These are phyloP conservation scores for Candida hungchunana DNA, from an alignment of 805 yeast species.

Conservation along the genomic window DNA sequence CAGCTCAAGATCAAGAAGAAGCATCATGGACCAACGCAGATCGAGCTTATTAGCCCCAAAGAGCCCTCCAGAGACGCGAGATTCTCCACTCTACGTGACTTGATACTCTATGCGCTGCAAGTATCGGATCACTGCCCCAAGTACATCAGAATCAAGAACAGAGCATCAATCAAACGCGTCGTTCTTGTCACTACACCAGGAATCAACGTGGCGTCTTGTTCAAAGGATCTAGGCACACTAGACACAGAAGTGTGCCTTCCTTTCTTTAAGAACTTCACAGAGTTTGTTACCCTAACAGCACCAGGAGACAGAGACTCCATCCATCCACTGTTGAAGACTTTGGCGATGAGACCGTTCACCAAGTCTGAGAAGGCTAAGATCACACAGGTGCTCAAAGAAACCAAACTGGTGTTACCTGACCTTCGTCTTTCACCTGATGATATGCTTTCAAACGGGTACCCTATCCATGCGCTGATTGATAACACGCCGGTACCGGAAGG, in stretches of 20 bases:
- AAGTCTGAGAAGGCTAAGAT: conserved; percentile 49
- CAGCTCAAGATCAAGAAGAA: conserved; percentile 23
- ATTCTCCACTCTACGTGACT: conserved; percentile 19
- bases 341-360: conserved; percentile 53
- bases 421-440: conserved; percentile 48
- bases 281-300: conserved; percentile 45
- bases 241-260: background rate
- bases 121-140: conserved; percentile 33
- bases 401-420: conserved; percentile 44
- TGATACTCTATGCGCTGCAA: conserved; percentile 29
- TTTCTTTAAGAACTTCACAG: conserved; percentile 31
- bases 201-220: conserved; percentile 32
- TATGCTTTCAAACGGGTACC: conserved; percentile 49
- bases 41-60: conserved; percentile 31
- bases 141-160: conserved; percentile 48
- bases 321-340: conserved; percentile 50
- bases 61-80: conserved; percentile 12
- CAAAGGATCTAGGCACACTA: conserved; percentile 1
- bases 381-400: conserved; percentile 25
- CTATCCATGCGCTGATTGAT: conserved; percentile 46
- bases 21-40: conserved; percentile 24
- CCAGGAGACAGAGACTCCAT: conserved; percentile 65
- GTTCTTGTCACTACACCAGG: conserved; percentile 67
- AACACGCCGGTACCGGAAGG: conserved; percentile 21
- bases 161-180: conserved; percentile 45